Base-by-base conservation (phyloP, 208 protist genomes). In the Wallacemonas rigidus region DNA sequence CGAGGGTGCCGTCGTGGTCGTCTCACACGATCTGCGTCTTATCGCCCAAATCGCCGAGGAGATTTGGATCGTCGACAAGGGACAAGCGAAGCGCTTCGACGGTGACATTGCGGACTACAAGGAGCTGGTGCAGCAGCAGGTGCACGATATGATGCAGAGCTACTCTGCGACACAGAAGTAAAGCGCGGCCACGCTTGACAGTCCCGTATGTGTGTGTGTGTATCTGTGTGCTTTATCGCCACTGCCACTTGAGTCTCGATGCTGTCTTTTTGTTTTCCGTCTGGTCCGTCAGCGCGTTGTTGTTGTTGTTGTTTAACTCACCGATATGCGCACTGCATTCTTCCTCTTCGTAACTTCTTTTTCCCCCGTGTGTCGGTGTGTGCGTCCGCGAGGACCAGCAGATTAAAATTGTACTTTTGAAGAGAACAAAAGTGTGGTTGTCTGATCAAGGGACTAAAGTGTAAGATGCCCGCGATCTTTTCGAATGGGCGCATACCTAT, bases 11-110 rank as follows among this genome's bases (percentile, higher is more conserved):
- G 87, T 99, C 35, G 89, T 99, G 1, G 91, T 99, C 9, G 97
- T 99, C 3, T 97, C 91, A 57, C 98, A 99, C 80, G 98, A 99
- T 79, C 91, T 99, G 48, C 92, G 97, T 15, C 88, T 99, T 5
- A 98, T 99, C 65, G 87, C 87, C 17, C 86, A 96, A 41, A 97
- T 99, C 36, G 96, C 95, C 1, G 82, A 98, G 51, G 95, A 98
- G 62, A 99, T 99, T 77, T 99, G 98, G 97, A 91, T 99, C 67
- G 97, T 97, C 43, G 91, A 98, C 69, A 89, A 98, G 72, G 90
- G 90, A 11, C 51, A 90, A 58, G 91, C 93, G 40, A 82, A 87
- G 72, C 81, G 84, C 58, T 98, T 95, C 75, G 80, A 95, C 43
- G 94, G 92, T 26, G 91, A 96, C 56, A 97, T 98, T 80, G 91